phyloP scores from a whole-genome alignment of 148 eudicot genomes.

The Rhododendron molle region DNA sequence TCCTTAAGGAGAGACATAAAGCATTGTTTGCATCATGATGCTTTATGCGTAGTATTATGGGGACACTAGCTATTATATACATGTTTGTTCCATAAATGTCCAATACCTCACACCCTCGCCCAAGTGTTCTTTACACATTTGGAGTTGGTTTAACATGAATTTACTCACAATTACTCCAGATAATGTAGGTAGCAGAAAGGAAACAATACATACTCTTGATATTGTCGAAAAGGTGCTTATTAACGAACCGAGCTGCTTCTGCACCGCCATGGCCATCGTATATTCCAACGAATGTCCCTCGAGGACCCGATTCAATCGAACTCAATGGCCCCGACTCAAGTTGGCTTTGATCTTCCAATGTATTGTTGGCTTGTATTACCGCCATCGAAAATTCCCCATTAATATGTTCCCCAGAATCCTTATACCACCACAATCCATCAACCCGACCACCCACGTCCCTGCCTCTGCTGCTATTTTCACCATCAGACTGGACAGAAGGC shows the following conservation, averaged over 20 bases:
- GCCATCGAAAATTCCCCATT: slow-evolving; percentile 90
- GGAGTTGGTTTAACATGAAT: neutral
- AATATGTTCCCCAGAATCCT: slow-evolving; percentile 63
- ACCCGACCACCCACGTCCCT: slow-evolving; percentile 37
- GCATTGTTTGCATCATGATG: neutral
- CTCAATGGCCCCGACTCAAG: slow-evolving; percentile 74
- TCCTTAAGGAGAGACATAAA: neutral
- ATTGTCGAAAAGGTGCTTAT: slow-evolving; percentile 46
- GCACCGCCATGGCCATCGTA: slow-evolving; percentile 94
- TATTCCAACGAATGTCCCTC: slow-evolving; percentile 75
- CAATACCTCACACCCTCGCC: neutral
- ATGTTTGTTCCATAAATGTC: neutral
- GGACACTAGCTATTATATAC: neutral
- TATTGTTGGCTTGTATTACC: slow-evolving; percentile 66
- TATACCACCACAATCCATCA: slow-evolving; percentile 71
- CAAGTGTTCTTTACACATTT: neutral
- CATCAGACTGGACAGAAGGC: slow-evolving; percentile 33
- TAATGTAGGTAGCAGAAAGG: neutral
- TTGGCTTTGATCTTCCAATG: slow-evolving; percentile 73
- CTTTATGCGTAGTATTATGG: neutral
- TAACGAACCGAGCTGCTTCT: slow-evolving; percentile 61
- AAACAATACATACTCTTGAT: slow-evolving; percentile 44
- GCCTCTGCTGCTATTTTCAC: slow-evolving; percentile 25
- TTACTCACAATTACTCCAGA: neutral
- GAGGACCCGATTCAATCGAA: slow-evolving; percentile 42